Base-by-base conservation (phyloP, 768 basidiomycete genomes). In the Termitomyces sp. region DNA sequence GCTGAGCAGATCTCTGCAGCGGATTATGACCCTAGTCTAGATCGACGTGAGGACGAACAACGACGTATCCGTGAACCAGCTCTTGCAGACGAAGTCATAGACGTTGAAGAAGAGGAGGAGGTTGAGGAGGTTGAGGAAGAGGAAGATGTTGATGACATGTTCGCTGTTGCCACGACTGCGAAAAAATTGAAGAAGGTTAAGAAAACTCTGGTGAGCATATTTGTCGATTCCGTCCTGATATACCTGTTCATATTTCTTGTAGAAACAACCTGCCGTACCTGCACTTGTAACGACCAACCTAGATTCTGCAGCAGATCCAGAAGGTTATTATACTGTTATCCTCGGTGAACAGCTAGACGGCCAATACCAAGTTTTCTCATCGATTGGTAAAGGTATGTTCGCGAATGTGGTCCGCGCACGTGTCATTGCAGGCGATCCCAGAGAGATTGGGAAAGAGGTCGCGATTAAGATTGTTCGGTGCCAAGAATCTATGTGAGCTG, bases 341-440 rank as follows among this genome's bases (percentile, higher is more conserved):
- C 85, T 98, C 15, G 97, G 96, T 48, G 97, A 99, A 74, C 88
- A 94, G 61, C 80, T 99, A 17, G 96, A 97, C 69, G 85, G 88
- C 32, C 85, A 91, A 46, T 99, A 98, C 71, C 94, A 97, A 72
- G 94, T 99, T 10, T 95, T 91, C 66, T 94, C 93, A 52, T 92
- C 86, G 52, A 80, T 98, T n/a, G 97, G 97, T 17, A 96, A 96
- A 72, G 97, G 97, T 52, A 99, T 99, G 96, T 99, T 98, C 72
- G 94, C 95, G 52, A 94, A 92, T 59, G 97, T 99, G 54, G 94
- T 98, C 32, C 85, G 92, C 50, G 96, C 96, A 9, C 86, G 93
- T 37, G 83, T 94, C 10, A 77, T 96, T 48, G 77, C 88, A 74
- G 79, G 81, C 55, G 89, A 91, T 38, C 66, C 80, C 42, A 82